phyloP scores from a whole-genome alignment of 192 early-diverging fungal genomes.

The Umbelopsis ramanniana region DNA sequence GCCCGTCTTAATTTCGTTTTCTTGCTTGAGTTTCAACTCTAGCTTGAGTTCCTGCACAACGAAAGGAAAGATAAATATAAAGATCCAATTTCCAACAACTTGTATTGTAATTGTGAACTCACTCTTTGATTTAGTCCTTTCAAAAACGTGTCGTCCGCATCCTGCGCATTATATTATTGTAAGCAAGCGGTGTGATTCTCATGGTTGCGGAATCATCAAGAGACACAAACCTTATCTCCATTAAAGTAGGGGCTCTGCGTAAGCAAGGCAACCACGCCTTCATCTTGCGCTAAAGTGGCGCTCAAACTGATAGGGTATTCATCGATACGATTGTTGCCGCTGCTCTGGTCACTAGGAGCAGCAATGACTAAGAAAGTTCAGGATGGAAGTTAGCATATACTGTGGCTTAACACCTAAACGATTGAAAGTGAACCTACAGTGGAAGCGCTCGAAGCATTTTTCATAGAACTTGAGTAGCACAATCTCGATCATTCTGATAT shows the following conservation, averaged over 20 bases:
- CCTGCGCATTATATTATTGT: slow-evolving; percentile 11
- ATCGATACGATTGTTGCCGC: slow-evolving; percentile 19
- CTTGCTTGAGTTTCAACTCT: slow-evolving; percentile 79
- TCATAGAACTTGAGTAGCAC: slow-evolving; percentile 71
- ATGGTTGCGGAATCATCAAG: not conserved
- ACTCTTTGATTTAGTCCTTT: slow-evolving; percentile 41
- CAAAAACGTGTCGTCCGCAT: slow-evolving; percentile 31
- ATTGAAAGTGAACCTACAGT: slow-evolving; percentile 34
- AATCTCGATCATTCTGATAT: slow-evolving; percentile 69
- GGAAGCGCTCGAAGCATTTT: slow-evolving; percentile 64
- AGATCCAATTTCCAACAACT: not conserved
- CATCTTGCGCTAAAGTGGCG: slow-evolving; percentile 53
- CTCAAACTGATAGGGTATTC: slow-evolving; percentile 45
- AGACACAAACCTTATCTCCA: slow-evolving; percentile 34
- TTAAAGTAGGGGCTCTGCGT: slow-evolving; percentile 47
- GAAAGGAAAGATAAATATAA: not conserved
- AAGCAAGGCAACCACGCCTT: slow-evolving; percentile 44
- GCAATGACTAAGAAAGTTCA: slow-evolving; percentile 13
- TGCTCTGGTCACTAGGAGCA: slow-evolving; percentile 4
- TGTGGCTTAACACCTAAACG: not conserved
- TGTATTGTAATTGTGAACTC: not conserved
- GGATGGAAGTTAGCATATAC: not conserved
- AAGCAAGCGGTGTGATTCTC: not conserved
- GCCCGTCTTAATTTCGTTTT: slow-evolving; percentile 72
- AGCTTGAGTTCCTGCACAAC: slow-evolving; percentile 67